Base-by-base conservation (phyloP, 1,284 basidiomycete genomes). In the Ceratobasidium sp. region DNA sequence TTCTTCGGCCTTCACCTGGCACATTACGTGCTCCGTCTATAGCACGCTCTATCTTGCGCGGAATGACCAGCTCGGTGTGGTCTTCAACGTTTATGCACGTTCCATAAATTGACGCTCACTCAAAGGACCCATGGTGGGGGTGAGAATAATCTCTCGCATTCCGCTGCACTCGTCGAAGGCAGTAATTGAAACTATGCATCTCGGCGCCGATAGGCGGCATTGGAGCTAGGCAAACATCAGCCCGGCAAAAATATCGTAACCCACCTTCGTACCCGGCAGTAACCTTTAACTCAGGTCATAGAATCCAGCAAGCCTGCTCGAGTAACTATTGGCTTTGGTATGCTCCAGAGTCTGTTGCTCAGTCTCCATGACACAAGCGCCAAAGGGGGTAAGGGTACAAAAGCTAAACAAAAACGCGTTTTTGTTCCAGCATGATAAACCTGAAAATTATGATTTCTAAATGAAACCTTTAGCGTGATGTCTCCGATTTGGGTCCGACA, bases 61-160 rank as follows among this genome's bases (percentile, higher is more conserved):
- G 92, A 10, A 68, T 68, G 65, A 56, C 32, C 8, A 68, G 32
- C 32, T 68, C 65, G 29, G 65, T 53, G 29, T n/a, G 29, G 62
- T 54, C 25, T 35, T 55, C 58, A 40, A 83, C 83, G 1, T 82
- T 85, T 54, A 85, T 81, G 54, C 22, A 7, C 22, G 22, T 5
- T 7, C 22, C 75, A 17, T 69, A 73, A 47, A 7, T 49, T 69
- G 20, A 64, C 42, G n/a, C n/a, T 35, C 35, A n/a, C n/a, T n/a
- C 70, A 60, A 52, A 52, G 69, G 82, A 81, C 54, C 29, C 79
- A 80, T 25, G 86, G 86, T 1, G 84, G 84, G 22, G 91, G 93
- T 15, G 94, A 98, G 78, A 98, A 98, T 79, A 98, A 98, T 75
- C 84, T n/a, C n/a, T 99, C 17, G 94, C 92, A 5, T 99, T 98